Evolutionary conservation across 805 yeast genomes (phyloP), one percentile per base, ranked within the genome.

Genomic region (Spathaspora sp.): DNA sequence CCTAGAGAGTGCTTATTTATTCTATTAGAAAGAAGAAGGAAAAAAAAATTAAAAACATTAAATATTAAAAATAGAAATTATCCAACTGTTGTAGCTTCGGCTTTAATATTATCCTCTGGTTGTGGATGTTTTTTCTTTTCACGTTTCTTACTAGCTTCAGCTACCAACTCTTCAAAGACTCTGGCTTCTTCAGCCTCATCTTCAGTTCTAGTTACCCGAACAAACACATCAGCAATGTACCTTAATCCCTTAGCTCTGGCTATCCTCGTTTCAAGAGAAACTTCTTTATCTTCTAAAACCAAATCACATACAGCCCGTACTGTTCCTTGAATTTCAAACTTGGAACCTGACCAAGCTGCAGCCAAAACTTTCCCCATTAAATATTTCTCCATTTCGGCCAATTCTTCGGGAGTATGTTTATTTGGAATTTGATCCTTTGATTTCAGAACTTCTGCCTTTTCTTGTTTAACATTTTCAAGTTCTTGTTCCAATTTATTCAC

Each of bases 321-420:
- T 0, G 90, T 86, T 12, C 86, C 77, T 64, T 84, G 87, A 49
- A 88, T 87, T 65, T 88, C 96, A 62, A 83, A 87, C 61, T 80
- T 85, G 11, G 92, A 83, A 0, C 93, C 90, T 11, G 83, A 82
- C 96, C 96, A 88, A 8, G 94, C 94, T 2, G 92, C 93, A 8
- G 88, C 86, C 35, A 88, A 69, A 17, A 87, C 88, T 65, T 87
- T 88, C 18, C 93, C 94, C 76, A 87, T 83, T 57, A 88, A 69
- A 31, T 84, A 75, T 63, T 86, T 84, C 61, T 87, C 93, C 74
- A 84, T 78, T 54, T 85, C 86, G 2, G 89, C 89, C 20, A 83
- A 55, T 50, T 83, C 86, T 56, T 83, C 88, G 2, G 75, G 75
- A 0, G 86, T 65, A 55, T 75, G 78, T 52, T 70, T 70, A 29